Evolutionary conservation across 768 basidiomycete genomes (phyloP), one percentile per base, ranked within the genome.

Genomic region (Pulveroboletus sp.): DNA sequence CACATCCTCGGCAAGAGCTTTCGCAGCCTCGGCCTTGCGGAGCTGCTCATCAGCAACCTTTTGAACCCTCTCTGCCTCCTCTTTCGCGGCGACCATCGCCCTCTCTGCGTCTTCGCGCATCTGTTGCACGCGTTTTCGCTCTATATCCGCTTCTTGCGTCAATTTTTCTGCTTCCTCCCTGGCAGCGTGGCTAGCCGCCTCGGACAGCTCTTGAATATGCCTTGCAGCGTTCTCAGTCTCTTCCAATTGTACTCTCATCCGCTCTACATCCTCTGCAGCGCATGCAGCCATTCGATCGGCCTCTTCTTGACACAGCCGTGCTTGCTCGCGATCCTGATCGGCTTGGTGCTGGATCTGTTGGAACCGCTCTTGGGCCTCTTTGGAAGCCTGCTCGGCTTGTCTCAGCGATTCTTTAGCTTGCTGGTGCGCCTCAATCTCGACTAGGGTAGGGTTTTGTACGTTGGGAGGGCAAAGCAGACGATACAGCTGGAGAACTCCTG

Each of bases 91-190:
- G 2, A 9, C 35, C 9, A 50, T 50, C 9, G 43, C 52, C 25
- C 19, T 55, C 47, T 53, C 36, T 13, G 53, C 53, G 2, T 61
- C 60, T 23, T 52, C 60, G 17, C 37, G 40, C 1, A 53, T 43
- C 41, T 40, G 52, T 35, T 44, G 25, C 1, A 49, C 38, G 1
- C 50, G 43, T 14, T 50, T 39, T 0, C 46, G 55, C 5, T 60
- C 59, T 14, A 52, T 5, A 5, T 27, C 5, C 25, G 25, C 25
- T 27, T 27, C 25, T 27, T n/a, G n/a, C n/a, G n/a, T n/a, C n/a
- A n/a, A n/a, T n/a, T n/a, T n/a, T n/a, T 9, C 9, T 27, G 25
- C 14, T 5, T 5, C 12, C 6, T 5, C 59, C 35, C 38, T 57
- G 21, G 43, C 38, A 8, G 49, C 43, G 6, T 40, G 43, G 4